phyloP scores from a whole-genome alignment of 208 protist genomes.

The Crithidia mellificae region DNA sequence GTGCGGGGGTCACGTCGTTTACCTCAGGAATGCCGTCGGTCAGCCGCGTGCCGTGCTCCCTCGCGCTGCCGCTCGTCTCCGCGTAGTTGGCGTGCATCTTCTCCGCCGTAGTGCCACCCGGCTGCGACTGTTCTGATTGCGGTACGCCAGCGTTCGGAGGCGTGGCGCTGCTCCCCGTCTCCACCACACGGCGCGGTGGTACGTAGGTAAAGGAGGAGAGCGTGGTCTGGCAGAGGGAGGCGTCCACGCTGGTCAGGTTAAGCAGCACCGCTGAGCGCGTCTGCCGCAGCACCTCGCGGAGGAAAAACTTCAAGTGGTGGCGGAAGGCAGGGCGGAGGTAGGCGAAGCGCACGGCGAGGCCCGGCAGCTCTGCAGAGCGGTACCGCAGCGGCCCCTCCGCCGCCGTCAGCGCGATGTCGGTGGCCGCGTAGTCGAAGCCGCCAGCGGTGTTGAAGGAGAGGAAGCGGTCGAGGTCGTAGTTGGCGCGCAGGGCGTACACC shows the following conservation, averaged over 20 bases:
- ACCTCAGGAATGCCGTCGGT: slow-evolving; percentile 24
- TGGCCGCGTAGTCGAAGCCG: slow-evolving; percentile 64
- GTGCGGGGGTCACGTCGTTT: slow-evolving; percentile 31
- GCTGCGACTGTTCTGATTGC: not conserved
- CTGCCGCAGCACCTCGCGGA: slow-evolving; percentile 77
- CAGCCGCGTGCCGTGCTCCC: not conserved
- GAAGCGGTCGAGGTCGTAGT: slow-evolving; percentile 88
- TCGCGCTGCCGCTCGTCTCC: not conserved
- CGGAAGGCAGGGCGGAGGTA: slow-evolving; percentile 72
- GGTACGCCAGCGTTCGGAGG: not conserved
- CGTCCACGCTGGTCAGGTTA: slow-evolving; percentile 32
- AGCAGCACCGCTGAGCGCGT: slow-evolving; percentile 65
- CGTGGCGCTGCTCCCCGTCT: slow-evolving; percentile 14
- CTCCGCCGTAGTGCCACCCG: not conserved
- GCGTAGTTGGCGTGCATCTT: not conserved
- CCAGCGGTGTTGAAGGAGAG: slow-evolving; percentile 67
- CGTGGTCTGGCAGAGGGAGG: slow-evolving; percentile 46
- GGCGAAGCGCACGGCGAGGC: slow-evolving; percentile 65
- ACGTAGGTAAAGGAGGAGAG: slow-evolving; percentile 43
- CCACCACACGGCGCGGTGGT: slow-evolving; percentile 72
- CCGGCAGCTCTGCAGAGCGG: slow-evolving; percentile 48
- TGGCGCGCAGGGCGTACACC: slow-evolving; percentile 82
- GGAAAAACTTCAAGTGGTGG: slow-evolving; percentile 69
- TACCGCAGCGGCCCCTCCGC: slow-evolving; percentile 46
- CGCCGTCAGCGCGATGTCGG: slow-evolving; percentile 54